Evolutionary conservation across 805 yeast genomes (phyloP).

Genomic region (Metschnikowia koreensis): DNA sequence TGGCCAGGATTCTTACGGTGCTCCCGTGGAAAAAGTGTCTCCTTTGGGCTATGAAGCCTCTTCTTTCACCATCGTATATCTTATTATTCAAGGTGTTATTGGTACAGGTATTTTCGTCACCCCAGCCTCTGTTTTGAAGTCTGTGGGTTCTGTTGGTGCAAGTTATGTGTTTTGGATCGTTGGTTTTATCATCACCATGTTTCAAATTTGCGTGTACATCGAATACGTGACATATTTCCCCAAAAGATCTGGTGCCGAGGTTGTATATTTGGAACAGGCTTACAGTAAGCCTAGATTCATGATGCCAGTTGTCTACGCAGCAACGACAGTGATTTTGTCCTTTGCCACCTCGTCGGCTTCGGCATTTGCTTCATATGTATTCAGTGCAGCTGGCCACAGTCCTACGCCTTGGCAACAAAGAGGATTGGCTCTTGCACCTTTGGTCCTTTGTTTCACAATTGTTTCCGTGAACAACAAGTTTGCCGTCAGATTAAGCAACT

Average conservation of each 20-base stretch:
- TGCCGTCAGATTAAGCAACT: slow-evolving; percentile 29
- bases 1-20: slow-evolving; percentile 29
- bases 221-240: slow-evolving; percentile 42
- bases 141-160: slow-evolving; percentile 45
- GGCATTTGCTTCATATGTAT: slow-evolving; percentile 36
- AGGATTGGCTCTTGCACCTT: slow-evolving; percentile 34
- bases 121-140: slow-evolving; percentile 56
- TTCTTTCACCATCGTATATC: slow-evolving; percentile 52
- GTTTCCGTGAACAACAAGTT: slow-evolving; percentile 26
- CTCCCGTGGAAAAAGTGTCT: slow-evolving; percentile 40
- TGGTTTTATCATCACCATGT: slow-evolving; percentile 39
- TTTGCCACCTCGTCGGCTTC: slow-evolving; percentile 36
- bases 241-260: slow-evolving; percentile 38
- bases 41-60: slow-evolving; percentile 41
- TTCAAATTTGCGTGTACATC: slow-evolving; percentile 37
- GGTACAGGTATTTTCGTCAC: slow-evolving; percentile 79
- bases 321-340: slow-evolving; percentile 37
- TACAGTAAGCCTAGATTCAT: slow-evolving; percentile 33
- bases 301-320: slow-evolving; percentile 39
- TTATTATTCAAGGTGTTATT: slow-evolving; percentile 65
- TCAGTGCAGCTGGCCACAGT: slow-evolving; percentile 30
- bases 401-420: slow-evolving; percentile 34
- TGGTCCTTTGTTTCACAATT: slow-evolving; percentile 24
- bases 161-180: slow-evolving; percentile 43
- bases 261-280: slow-evolving; percentile 39